A percentile compares a stretch with the other conserved stretches of the same genome.
phyloP scores from a whole-genome alignment of 495 filamentous ascomycete genomes.

The Neurospora sp. region DNA sequence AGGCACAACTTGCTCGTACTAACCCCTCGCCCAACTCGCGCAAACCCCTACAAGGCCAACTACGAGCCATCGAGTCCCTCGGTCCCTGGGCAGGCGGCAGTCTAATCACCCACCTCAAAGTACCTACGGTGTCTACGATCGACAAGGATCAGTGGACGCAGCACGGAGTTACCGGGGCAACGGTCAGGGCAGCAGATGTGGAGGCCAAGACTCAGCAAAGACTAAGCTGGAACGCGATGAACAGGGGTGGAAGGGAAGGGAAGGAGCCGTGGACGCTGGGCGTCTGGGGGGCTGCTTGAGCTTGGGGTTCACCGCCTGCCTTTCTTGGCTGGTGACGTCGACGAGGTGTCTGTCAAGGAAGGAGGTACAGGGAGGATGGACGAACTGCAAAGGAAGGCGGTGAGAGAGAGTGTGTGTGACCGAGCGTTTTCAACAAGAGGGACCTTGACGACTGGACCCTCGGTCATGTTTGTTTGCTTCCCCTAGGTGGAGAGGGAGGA shows the following conservation, averaged over 20 bases:
- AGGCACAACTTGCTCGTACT: conserved; percentile 40
- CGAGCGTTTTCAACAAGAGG: neutral
- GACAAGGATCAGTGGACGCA: conserved; percentile 78
- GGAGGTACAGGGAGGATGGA: neutral
- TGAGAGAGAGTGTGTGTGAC: neutral
- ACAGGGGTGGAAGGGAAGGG: conserved; percentile 36
- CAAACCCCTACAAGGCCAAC: conserved; percentile 36
- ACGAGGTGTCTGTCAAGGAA: neutral
- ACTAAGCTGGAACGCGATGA: conserved; percentile 48
- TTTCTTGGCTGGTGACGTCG: neutral
- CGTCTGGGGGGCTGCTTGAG: conserved; percentile 49
- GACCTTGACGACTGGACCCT: neutral
- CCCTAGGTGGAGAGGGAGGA: neutral
- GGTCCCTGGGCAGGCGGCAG: conserved; percentile 87
- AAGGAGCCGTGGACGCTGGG: conserved; percentile 66
- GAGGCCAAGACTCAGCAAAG: conserved; percentile 44
- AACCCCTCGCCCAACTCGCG: neutral
- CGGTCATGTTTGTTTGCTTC: neutral
- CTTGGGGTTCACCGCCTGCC: neutral
- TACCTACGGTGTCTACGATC: conserved; percentile 69
- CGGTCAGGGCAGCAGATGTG: conserved; percentile 46
- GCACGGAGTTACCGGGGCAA: conserved; percentile 64
- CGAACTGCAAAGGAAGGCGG: neutral
- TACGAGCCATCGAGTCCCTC: conserved; percentile 71
- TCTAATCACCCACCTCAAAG: conserved; percentile 65